phyloP scores from a whole-genome alignment of 2,329 filamentous ascomycete genomes.

The Rachicladosporium sp. region DNA sequence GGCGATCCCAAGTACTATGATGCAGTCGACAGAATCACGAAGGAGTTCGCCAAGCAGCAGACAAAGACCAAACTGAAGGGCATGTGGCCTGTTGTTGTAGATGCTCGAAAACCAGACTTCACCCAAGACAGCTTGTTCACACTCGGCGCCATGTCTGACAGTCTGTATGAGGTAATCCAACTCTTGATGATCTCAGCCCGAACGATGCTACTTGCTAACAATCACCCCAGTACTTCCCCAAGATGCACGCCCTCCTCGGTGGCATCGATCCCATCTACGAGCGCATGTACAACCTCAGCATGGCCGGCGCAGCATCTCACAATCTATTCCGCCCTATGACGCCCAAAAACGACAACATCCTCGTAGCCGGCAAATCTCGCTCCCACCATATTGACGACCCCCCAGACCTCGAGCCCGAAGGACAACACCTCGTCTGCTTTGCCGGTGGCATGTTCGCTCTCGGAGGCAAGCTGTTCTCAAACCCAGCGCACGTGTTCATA shows the following conservation, averaged over 20 bases:
- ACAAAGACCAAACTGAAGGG: slow-evolving; percentile 45
- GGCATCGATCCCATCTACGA: slow-evolving; percentile 24
- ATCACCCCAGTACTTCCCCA: slow-evolving; percentile 15
- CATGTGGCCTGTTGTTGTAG: slow-evolving; percentile 48
- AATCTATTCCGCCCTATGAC: slow-evolving; percentile 34
- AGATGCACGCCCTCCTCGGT: slow-evolving; percentile 18
- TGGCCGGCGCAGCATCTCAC: slow-evolving; percentile 34
- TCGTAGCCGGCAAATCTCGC: slow-evolving; percentile 24
- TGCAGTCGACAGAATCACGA: slow-evolving; percentile 45
- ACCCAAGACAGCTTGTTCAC: slow-evolving; percentile 18
- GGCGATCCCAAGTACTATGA: slow-evolving; percentile 50
- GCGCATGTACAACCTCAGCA: slow-evolving; percentile 34
- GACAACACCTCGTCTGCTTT: slow-evolving; percentile 58
- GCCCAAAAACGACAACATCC: slow-evolving; percentile 24
- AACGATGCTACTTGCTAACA: slow-evolving; percentile 10
- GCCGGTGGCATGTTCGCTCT: slow-evolving; percentile 59
- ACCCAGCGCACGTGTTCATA: slow-evolving; percentile 41
- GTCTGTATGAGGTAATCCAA: slow-evolving; percentile 22
- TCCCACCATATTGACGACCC: slow-evolving; percentile 7
- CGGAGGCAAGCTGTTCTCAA: slow-evolving; percentile 48
- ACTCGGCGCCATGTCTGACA: slow-evolving; percentile 23
- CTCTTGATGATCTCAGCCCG: no score
- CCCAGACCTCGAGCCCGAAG: slow-evolving; percentile 24
- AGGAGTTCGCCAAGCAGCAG: slow-evolving; percentile 44
- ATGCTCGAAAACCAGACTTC: slow-evolving; percentile 27